A percentile compares a stretch with the other conserved stretches of the same genome.
Evolutionary conservation across 352 stramenopile genomes (phyloP).

Genomic region (Pythium guiyangense): DNA sequence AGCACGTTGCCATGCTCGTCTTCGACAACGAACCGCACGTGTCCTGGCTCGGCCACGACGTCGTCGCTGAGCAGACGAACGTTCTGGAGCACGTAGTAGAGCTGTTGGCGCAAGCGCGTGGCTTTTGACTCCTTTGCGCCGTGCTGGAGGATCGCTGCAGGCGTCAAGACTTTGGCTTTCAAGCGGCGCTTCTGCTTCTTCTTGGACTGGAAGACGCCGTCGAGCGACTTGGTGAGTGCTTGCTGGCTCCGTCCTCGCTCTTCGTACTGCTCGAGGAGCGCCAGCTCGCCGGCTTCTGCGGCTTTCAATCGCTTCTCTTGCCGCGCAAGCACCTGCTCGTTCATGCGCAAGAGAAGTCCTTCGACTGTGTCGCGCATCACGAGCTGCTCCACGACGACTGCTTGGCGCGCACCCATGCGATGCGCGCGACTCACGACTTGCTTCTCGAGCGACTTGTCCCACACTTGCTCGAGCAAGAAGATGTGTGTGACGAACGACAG

Average conservation of each 20-base stretch:
- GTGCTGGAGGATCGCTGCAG: conserved; percentile 10
- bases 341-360: conserved; percentile 54
- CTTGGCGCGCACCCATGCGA: conserved; percentile 92
- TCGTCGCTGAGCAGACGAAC: conserved; percentile 33
- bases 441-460: conserved; percentile 93
- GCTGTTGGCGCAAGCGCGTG: conserved; percentile 32
- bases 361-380: conserved; percentile 87
- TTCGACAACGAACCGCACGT: conserved; percentile 44
- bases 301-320: conserved; percentile 6
- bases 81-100: conserved; percentile 49
- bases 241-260: conserved; percentile 4
- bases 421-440: conserved; percentile 96
- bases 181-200: conserved; percentile 9
- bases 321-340: conserved; percentile 15
- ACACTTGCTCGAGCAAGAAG: conserved; percentile 97
- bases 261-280: conserved; percentile 9
- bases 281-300: conserved; percentile 2
- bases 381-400: conserved; percentile 92
- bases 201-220: neutral
- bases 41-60: conserved; percentile 29
- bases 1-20: conserved; percentile 33
- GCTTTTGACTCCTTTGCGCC: conserved; percentile 29
- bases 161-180: conserved; percentile 18
- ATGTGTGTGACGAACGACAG: conserved; percentile 98
- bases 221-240: neutral